A percentile compares a stretch with the other conserved stretches of the same genome.
Conservation (phyloP, 441 rosid genomes). For the Gossypium trilobum region DNA sequence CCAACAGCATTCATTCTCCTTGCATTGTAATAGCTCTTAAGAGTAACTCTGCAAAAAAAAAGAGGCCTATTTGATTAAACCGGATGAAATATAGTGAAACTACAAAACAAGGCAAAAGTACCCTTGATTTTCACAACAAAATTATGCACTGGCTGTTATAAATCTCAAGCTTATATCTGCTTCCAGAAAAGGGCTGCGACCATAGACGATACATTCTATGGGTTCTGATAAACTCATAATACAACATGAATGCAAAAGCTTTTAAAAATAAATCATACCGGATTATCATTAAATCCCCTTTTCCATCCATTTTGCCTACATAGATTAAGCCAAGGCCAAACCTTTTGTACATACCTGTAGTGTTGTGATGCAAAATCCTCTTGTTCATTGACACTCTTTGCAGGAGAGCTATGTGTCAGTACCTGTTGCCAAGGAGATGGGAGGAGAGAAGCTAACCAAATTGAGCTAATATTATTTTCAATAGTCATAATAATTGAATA, state of each 20-base stretch:
- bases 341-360: conserved; percentile 35
- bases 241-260: not conserved
- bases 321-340: conserved; percentile 7
- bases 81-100: conserved; percentile 10
- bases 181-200: conserved; percentile 70
- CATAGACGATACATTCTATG: not conserved
- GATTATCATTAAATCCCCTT: not conserved
- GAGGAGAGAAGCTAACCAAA: conserved; percentile 4
- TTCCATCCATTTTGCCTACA: not conserved
- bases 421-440: not conserved
- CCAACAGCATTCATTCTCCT: conserved; percentile 80
- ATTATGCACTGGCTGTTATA: conserved; percentile 2
- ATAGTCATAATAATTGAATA: conserved; percentile 9
- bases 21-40: conserved; percentile 60
- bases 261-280: not conserved
- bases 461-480: conserved; percentile 8
- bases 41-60: conserved; percentile 68
- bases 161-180: conserved; percentile 78
- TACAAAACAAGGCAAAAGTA: not conserved
- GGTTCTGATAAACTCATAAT: not conserved
- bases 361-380: conserved; percentile 9
- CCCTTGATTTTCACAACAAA: not conserved
- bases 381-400: not conserved
- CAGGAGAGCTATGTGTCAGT: not conserved
- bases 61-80: conserved; percentile 35